Conservation (phyloP, 768 basidiomycete species). For the Jaapia argillacea region DNA sequence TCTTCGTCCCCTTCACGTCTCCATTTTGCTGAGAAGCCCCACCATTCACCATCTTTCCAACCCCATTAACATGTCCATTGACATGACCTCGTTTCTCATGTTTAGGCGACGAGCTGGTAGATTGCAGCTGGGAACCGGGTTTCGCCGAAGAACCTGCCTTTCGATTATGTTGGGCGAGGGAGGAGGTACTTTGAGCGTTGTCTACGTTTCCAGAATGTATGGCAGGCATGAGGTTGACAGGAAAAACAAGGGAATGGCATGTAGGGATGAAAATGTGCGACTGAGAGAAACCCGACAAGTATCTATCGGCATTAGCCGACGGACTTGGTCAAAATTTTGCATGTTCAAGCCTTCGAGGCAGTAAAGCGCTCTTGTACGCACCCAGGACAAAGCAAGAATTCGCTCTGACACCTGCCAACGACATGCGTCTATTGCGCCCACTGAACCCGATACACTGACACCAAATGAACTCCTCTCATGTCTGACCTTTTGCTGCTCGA, state of each 20-base stretch:
- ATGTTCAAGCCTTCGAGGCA: no score
- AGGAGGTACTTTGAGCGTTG: neutral
- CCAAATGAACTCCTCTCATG: no score
- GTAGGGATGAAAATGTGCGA: neutral
- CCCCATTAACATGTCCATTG: neutral
- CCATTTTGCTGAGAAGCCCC: neutral
- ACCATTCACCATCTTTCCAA: neutral
- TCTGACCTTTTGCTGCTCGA: no score
- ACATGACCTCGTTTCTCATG: neutral
- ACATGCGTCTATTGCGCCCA: no score
- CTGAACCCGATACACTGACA: no score
- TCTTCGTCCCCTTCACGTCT: constrained; percentile 10
- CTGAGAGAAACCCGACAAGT: neutral
- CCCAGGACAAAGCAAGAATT: no score
- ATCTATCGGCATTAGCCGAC: neutral
- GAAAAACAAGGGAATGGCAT: neutral
- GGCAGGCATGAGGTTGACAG: neutral
- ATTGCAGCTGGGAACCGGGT: neutral
- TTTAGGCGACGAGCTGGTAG: neutral
- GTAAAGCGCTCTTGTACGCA: no score
- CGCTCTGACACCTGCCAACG: no score
- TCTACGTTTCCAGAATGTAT: neutral
- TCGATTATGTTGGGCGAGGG: neutral
- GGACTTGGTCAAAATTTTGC: no score
- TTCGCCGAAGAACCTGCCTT: neutral